Evolutionary conservation across 2,329 filamentous ascomycete species (phyloP).

Genomic region (Phialophora macrospora): DNA sequence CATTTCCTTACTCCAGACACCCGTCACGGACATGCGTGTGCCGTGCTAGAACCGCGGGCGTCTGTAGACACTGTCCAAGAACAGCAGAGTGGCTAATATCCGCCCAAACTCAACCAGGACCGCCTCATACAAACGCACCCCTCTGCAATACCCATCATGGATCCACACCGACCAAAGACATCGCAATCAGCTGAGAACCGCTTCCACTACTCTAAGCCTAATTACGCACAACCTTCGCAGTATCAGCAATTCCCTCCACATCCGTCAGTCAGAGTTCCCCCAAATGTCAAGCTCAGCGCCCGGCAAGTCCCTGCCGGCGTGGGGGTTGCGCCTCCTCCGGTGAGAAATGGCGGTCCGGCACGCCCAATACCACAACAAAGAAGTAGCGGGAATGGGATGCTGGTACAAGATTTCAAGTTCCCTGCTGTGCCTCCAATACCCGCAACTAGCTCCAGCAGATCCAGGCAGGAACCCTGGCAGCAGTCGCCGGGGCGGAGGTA

Average conservation of each 20-base stretch:
- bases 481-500: slow-evolving; percentile 27
- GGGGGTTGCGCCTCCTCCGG: slow-evolving; percentile 33
- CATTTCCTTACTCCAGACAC: neutral
- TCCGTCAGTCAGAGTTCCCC: slow-evolving; percentile 29
- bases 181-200: slow-evolving; percentile 19
- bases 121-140: neutral
- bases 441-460: slow-evolving; percentile 16
- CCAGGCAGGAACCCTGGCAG: slow-evolving; percentile 19
- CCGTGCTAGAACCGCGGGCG: slow-evolving; percentile 1
- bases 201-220: slow-evolving; percentile 34
- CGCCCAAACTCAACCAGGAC: neutral
- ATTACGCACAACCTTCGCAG: slow-evolving; percentile 33
- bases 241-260: slow-evolving; percentile 35
- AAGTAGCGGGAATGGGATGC: slow-evolving; percentile 17
- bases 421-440: slow-evolving; percentile 32
- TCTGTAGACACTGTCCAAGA: neutral
- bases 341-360: slow-evolving; percentile 20
- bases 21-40: slow-evolving; percentile 19
- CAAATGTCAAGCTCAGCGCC: slow-evolving; percentile 31
- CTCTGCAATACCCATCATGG: slow-evolving; percentile 9
- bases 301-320: slow-evolving; percentile 34
- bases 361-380: slow-evolving; percentile 18
- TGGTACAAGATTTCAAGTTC: slow-evolving; percentile 34
- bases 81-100: neutral
- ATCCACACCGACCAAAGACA: slow-evolving; percentile 8